phyloP scores from a whole-genome alignment of 2,329 filamentous ascomycete genomes.

The Ploettnerulaceae sp. region DNA sequence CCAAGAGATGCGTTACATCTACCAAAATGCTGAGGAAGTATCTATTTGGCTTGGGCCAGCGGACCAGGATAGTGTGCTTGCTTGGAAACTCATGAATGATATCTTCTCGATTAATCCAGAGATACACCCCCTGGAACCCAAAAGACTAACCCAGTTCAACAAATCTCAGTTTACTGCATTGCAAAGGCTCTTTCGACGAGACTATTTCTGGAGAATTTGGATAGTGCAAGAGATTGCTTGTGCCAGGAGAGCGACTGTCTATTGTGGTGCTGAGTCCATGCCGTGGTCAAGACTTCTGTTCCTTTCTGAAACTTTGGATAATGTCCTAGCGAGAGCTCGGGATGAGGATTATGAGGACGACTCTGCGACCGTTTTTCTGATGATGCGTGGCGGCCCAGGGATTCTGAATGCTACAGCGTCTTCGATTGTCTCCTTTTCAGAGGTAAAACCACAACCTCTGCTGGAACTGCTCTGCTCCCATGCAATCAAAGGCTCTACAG shows the following conservation, averaged over 20 bases:
- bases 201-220: constrained; percentile 40
- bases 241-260: constrained; percentile 34
- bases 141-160: too few species aligned
- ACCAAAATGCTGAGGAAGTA: background rate
- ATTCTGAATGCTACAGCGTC: constrained; percentile 23
- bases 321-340: too few species aligned
- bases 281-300: constrained; percentile 36
- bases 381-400: constrained; percentile 25
- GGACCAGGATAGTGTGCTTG: too few species aligned
- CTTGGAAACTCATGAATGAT: too few species aligned
- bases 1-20: background rate
- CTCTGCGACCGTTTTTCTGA: constrained; percentile 19
- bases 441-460: constrained; percentile 24
- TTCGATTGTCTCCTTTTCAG: constrained; percentile 18
- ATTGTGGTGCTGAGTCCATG: constrained; percentile 36
- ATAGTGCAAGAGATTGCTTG: constrained; percentile 41
- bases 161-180: too few species aligned
- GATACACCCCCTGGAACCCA: too few species aligned
- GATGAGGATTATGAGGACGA: constrained; percentile 13
- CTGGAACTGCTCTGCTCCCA: constrained; percentile 27
- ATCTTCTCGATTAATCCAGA: too few species aligned
- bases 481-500: constrained; percentile 30
- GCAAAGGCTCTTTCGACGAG: constrained; percentile 35
- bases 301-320: constrained; percentile 21
- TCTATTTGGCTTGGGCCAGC: background rate